A percentile compares a stretch with the other conserved stretches of the same genome.
phyloP scores from a whole-genome alignment of 140 eudicot genomes.

The Anethum foeniculum region DNA sequence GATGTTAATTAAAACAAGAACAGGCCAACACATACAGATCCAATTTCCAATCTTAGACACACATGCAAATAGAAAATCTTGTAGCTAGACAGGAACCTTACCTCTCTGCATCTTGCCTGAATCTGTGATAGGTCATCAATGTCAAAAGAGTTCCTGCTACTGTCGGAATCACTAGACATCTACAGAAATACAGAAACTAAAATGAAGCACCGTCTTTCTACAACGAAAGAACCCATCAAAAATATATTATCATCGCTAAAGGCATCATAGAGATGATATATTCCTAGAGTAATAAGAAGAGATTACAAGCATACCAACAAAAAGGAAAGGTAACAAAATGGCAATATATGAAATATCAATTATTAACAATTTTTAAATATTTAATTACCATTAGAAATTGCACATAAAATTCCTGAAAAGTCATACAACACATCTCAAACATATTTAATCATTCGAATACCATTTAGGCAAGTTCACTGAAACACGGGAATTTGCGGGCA shows the following conservation, averaged over 20 bases:
- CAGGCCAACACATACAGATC: neutral
- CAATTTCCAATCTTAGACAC: neutral
- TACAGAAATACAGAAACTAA: constrained; percentile 16
- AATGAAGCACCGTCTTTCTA: neutral
- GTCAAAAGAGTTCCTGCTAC: constrained; percentile 47
- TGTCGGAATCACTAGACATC: constrained; percentile 64
- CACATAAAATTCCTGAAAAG: neutral
- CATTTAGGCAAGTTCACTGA: neutral
- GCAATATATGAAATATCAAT: neutral
- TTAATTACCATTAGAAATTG: neutral
- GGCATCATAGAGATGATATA: neutral
- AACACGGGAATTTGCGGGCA: neutral
- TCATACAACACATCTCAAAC: neutral
- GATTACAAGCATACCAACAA: no score
- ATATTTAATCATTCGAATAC: neutral
- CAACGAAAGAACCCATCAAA: neutral
- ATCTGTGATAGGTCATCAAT: constrained; percentile 61
- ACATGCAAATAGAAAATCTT: neutral
- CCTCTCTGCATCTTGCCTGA: constrained; percentile 67
- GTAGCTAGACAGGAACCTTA: constrained; percentile 19
- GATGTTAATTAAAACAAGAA: neutral
- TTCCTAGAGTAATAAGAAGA: neutral
- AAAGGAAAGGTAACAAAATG: neutral
- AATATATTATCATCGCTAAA: neutral
- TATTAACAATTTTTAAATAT: neutral